phyloP scores from a whole-genome alignment of 2,329 filamentous ascomycete species.

The Coniochaeta ligniaria region DNA sequence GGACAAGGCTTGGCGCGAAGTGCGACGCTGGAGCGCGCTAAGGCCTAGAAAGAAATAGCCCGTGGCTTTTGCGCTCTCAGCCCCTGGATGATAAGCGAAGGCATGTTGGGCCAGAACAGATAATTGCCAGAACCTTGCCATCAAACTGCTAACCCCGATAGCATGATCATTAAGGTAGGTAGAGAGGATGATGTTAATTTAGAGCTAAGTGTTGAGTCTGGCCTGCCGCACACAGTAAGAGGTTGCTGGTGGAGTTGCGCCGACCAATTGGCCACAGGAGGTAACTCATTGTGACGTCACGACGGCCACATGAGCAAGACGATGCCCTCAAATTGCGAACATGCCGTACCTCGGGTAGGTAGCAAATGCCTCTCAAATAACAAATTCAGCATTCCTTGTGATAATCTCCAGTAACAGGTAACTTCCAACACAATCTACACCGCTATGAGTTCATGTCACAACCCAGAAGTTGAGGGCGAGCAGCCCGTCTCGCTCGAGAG shows the following conservation, averaged over 20 bases:
- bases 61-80: not conserved
- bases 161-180: too few relatives aligned
- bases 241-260: not conserved
- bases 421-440: not conserved
- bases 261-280: not conserved
- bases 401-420: not conserved
- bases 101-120: not conserved
- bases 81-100: not conserved
- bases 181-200: too few relatives aligned
- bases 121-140: too few relatives aligned
- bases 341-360: too few relatives aligned
- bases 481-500: slow-evolving; percentile 46
- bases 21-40: not conserved
- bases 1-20: not conserved
- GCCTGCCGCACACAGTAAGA: not conserved
- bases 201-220: too few relatives aligned
- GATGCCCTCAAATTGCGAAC: not conserved
- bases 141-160: too few relatives aligned
- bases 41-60: not conserved
- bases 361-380: too few relatives aligned
- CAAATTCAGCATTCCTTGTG: too few relatives aligned
- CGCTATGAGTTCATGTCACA: not conserved
- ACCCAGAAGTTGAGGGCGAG: not conserved
- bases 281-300: not conserved
- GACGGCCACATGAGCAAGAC: not conserved